Base-by-base conservation (phyloP, 2,329 filamentous ascomycete species). In the Fusarium temperatum region DNA sequence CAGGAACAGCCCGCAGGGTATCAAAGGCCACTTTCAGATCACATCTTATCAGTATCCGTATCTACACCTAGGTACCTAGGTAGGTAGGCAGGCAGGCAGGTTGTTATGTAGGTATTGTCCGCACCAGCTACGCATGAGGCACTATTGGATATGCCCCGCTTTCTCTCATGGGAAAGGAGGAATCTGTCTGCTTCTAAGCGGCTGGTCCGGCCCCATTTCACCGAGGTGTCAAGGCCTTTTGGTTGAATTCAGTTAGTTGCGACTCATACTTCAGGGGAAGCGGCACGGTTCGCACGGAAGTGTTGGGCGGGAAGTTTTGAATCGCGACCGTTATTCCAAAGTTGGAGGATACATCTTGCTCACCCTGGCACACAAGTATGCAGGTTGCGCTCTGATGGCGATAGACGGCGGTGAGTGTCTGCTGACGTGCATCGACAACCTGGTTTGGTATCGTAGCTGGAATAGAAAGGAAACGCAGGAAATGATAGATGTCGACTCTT, bases 331-430 rank as follows among this genome's bases (percentile, higher is more conserved):
- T 42, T 17, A 7, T 55, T 42, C 51, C 20, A 48, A 47, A 41
- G 42, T 45, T 28, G 18, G 32, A 38, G 61, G 60, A 51, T 32
- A 45, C 48, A 60, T 68, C 50, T 42, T 68, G 51, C 38, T 66
- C 32, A 39, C 50, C 22, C 59, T 65, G 51, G 54, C 70, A 45
- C 47, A 74, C 36, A 55, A 20, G 13, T 8, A 72, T 50, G 58
- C 54, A 73, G 60, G 48, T 48, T 74, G 45, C 38, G 28, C 51
- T 62, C 42, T 48, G 50, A 59, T 55, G 36, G 63, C 41, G 54
- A 53, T 54, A 61, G 54, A 74, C 71, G 56, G 72, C 72, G 72
- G 72, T 72, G 72, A 73, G 64, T 62, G 51, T 68, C 63, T 72
- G 72, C 72, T 74, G 71, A 75, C 56, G 44, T 74, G 72, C 72